Base-by-base conservation (phyloP, 148 eudicot species). In the Simmondsia chinensis region DNA sequence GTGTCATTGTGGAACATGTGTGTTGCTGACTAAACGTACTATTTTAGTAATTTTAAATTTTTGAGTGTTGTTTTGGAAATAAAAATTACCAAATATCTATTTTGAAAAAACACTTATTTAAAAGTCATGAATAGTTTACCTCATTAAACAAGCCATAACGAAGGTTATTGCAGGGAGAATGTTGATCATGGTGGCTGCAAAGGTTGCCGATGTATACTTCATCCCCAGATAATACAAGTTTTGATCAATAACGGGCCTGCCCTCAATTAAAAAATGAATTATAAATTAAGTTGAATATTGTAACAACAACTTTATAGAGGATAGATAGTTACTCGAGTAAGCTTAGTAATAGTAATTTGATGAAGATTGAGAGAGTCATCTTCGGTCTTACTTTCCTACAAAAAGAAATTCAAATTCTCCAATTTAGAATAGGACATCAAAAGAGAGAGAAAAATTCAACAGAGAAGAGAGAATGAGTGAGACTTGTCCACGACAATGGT, bases 201-300 rank as follows among this genome's bases (percentile, higher is more conserved):
- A 83, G 7, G 97, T 83, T 37, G 97, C 91, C 3, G 87, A 70
- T 3, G 97, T 88, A 65, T 69, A 52, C 56, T 81, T 88, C 97
- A 88, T 64, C 56, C 95, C 97, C 65, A 80, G 13, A 50, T 45
- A 72, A 37, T 77, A 84, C n/a, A 88, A 60, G 70, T 88, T 88
- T 56, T 78, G 94, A 31, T 84, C 95, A 28, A 88, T 75, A n/a
- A 88, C 97, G 20, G 97, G 97, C 75, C 95, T 84, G 56, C 12
- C 15, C 20, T 22, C 0, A 7, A 27, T 11, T 18, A 4, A 5
- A 13, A 22, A 9, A 11, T 9, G 17, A 30, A 8, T 38, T 39
- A 9, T 4, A 6, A 4, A n/a, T n/a, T 9, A 27, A 3, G 20
- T 3, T 25, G 5, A 36, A 7, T 6, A 19, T 1, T 21, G 24